These are phyloP conservation scores for Shiraia bambusicola DNA, from an alignment of 2,329 filamentous ascomycete species.

Conservation along the genomic window DNA sequence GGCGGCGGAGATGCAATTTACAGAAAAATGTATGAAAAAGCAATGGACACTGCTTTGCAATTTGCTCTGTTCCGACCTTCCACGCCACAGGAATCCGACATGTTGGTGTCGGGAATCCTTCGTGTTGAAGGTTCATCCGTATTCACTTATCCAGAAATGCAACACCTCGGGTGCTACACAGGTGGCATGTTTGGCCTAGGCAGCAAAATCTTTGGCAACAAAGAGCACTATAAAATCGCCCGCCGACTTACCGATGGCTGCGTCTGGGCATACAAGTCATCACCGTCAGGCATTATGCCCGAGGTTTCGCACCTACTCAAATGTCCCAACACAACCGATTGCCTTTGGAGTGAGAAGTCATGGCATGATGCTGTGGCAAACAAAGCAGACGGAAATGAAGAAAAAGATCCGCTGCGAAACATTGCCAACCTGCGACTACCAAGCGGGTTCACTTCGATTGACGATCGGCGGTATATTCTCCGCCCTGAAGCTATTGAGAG, in stretches of 20 bases:
- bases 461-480: constrained; percentile 51
- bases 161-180: constrained; percentile 62
- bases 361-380: constrained; percentile 49
- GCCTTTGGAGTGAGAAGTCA: constrained; percentile 56
- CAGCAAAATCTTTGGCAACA: constrained; percentile 58
- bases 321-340: constrained; percentile 48
- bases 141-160: constrained; percentile 53
- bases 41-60: constrained; percentile 46
- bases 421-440: constrained; percentile 46
- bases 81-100: constrained; percentile 48
- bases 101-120: constrained; percentile 51
- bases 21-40: constrained; percentile 58
- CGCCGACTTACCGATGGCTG: constrained; percentile 61
- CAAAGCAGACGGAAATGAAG: constrained; percentile 22
- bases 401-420: constrained; percentile 37
- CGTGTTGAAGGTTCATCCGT: constrained; percentile 35
- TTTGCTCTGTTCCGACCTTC: constrained; percentile 54
- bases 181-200: constrained; percentile 65
- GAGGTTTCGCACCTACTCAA: constrained; percentile 58
- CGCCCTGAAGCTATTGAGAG: constrained; percentile 62
- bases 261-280: constrained; percentile 62
- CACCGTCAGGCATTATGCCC: constrained; percentile 62
- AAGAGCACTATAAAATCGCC: constrained; percentile 57
- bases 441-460: constrained; percentile 47
- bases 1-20: constrained; percentile 51